Evolutionary conservation across 1,284 basidiomycete genomes (phyloP), one percentile per base, ranked within the genome.

Genomic region (Abortiporus biennis): DNA sequence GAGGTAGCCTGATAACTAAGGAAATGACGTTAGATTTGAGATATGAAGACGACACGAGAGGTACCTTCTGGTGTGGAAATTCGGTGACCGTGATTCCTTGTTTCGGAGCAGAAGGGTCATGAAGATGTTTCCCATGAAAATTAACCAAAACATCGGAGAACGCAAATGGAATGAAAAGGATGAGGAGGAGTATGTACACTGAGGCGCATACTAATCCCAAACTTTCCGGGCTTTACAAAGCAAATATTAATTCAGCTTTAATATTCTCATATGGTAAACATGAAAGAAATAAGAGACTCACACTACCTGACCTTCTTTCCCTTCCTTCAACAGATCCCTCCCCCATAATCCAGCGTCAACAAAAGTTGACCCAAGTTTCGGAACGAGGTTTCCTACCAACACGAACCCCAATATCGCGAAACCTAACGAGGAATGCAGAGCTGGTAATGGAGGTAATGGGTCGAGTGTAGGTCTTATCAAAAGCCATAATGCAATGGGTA

Each of bases 161-260:
- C 0, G 87, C 85, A 54, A 92, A 92, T 0, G 91, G 92, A 48
- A 92, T 92, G 58, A 93, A 93, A 4, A 92, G 66, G 49, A 90
- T 88, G 53, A 97, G 69, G 29, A 85, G 63, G 12, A 91, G 73
- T 47, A 98, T 86, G 62, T 98, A 98, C 43, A 94, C 74, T 1
- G 85, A 79, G 1, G 94, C 93, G 51, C 87, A 88, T 34, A 96
- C 85, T 32, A 98, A 78, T 1, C 96, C 95, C 47, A 89, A 76
- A 48, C 89, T 91, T 67, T 99, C 96, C 25, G 96, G 94, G 55
- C 94, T 97, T 55, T 29, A 5, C n/a, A n/a, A n/a, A n/a, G n/a
- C n/a, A n/a, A n/a, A n/a, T n/a, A n/a, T n/a, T n/a, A n/a, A n/a
- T 19, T 45, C 22, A 45, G 32, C 8, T 16, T 43, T 1, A 43